phyloP scores from a whole-genome alignment of 108 stramenopile genomes.

The Bacterosira constricta region DNA sequence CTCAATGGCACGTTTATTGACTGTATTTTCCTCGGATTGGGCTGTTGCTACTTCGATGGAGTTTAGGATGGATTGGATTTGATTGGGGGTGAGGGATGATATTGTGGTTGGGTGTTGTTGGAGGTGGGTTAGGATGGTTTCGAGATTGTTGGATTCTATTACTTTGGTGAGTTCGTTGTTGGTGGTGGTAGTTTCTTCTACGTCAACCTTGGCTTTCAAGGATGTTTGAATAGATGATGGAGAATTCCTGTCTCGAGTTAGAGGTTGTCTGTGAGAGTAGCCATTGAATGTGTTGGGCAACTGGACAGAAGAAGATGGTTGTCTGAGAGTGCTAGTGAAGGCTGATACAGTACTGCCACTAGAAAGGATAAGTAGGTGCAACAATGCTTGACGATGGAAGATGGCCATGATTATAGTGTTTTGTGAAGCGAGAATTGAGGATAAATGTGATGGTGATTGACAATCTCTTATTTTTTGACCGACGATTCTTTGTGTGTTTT shows the following conservation, averaged over 20 bases:
- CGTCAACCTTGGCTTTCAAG: not conserved
- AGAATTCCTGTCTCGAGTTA: not conserved
- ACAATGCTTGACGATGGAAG: not conserved
- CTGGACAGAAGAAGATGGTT: not conserved
- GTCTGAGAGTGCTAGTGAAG: not conserved
- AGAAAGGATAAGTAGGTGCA: not conserved
- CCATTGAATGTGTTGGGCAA: too few relatives aligned
- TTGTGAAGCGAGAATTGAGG: not conserved
- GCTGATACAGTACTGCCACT: not conserved
- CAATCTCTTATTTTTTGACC: not conserved
- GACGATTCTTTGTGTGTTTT: too few relatives aligned
- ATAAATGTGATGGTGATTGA: not conserved
- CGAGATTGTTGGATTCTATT: slow-evolving; percentile 35
- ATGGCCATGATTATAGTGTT: not conserved
- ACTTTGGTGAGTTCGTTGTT: slow-evolving; percentile 11
- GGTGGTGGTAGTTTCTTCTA: not conserved
- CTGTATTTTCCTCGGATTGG: slow-evolving; percentile 60
- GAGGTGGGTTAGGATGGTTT: slow-evolving; percentile 37
- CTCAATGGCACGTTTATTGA: slow-evolving; percentile 43
- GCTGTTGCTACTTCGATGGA: slow-evolving; percentile 74
- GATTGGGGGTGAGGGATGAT: slow-evolving; percentile 8
- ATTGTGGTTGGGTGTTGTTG: slow-evolving; percentile 10
- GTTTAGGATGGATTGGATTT: slow-evolving; percentile 57
- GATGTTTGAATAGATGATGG: not conserved
- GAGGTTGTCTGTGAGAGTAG: too few relatives aligned